Evolutionary conservation across 805 yeast species (phyloP).

Genomic region (Cephaloascus fragrans): DNA sequence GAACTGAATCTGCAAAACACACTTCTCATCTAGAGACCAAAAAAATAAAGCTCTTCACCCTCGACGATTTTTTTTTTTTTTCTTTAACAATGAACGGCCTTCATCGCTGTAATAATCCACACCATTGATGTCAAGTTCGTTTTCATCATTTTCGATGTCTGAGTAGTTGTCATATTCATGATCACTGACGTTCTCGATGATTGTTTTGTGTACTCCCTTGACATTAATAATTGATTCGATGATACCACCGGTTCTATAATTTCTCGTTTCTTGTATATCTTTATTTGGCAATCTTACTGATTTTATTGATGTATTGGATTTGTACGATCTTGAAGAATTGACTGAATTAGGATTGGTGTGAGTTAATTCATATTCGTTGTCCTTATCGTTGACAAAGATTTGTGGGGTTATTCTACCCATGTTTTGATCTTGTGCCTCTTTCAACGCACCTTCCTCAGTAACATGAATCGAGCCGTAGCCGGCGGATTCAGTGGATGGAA

Average conservation of each 20-base stretch:
- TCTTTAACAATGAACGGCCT: too few species aligned
- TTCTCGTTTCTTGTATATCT: slow-evolving; percentile 23
- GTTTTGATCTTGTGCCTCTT: slow-evolving; percentile 10
- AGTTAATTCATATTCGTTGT: neutral
- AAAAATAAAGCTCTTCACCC: too few species aligned
- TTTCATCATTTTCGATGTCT: slow-evolving; percentile 2
- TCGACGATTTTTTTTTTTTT: too few species aligned
- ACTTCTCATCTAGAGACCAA: too few species aligned
- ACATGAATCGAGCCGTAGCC: slow-evolving; percentile 26
- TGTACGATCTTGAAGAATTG: too few species aligned
- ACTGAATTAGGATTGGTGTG: neutral
- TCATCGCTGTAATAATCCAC: too few species aligned
- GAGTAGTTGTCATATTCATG: slow-evolving; percentile 28
- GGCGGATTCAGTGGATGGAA: neutral
- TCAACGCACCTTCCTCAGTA: slow-evolving; percentile 34
- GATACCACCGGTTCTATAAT: slow-evolving; percentile 50
- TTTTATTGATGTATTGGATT: too few species aligned
- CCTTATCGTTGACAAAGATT: neutral
- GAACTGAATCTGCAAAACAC: too few species aligned
- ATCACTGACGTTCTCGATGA: slow-evolving; percentile 57
- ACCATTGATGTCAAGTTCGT: too few species aligned
- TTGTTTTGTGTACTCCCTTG: slow-evolving; percentile 78
- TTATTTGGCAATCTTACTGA: slow-evolving; percentile 2
- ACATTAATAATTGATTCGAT: slow-evolving; percentile 77
- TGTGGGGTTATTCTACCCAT: neutral